Base-by-base conservation (phyloP, 495 filamentous ascomycete species). In the Trichocladium uniseriatum region DNA sequence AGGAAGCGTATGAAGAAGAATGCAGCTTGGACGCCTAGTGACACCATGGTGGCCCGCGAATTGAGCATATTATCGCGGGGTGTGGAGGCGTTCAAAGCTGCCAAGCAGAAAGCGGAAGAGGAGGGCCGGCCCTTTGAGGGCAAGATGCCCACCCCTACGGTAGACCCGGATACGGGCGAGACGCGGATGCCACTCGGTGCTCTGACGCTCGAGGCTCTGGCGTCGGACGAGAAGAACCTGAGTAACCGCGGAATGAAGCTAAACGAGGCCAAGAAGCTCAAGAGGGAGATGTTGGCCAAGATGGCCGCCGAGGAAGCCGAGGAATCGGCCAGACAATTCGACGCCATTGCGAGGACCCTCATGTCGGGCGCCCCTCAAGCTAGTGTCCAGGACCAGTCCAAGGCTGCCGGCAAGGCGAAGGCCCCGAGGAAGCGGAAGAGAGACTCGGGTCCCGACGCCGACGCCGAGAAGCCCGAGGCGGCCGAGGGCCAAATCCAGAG, bases 1-100 rank as follows among this genome's bases (percentile, higher is more conserved):
- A 77, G 92, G 39, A 97, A 97, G 69, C 79, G 87, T 44, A 98
- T 98, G 92, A 98, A 98, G 72, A 98, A 98, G 77, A 98, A 98
- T 57, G 86, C 91, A 0, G 81, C 89, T 6, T 98, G 92, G 92
- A 82, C 82, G 32, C 92, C 92, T 0, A 94, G 87, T 56, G 87
- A 94, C 52, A 94, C 94, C 0, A 98, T 98, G 92, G 91, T 97
- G 38, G 79, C 88, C 19, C 79, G 90, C 11, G 89, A 97, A 63
- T 76, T 98, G 8, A 82, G 82, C 38, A 71, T 76, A 8, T 72
- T 86, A 16, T 84, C 83, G 13, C 83, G 92, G 34, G 92, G 94
- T 13, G 66, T 80, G 55, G 86, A 87, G 35, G 79, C 79, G 14
- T 94, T 86, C 56, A 78, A 77, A 31, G 73, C 72, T 19, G 84